Conservation (phyloP, 1,284 basidiomycete species). For the Hypsizygus ulmarius region DNA sequence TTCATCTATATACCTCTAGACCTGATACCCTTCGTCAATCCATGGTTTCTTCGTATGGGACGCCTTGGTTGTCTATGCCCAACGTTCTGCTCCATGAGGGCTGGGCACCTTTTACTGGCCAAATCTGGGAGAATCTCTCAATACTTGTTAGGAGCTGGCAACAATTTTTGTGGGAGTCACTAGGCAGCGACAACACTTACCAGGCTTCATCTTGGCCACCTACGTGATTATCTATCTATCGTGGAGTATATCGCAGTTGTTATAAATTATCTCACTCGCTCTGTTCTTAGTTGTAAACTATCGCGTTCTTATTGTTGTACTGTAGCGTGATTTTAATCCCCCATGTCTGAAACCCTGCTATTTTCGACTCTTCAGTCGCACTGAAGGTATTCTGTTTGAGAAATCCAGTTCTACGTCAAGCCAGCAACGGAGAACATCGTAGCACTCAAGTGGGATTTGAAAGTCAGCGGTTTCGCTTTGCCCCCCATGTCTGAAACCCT, state of each 20-base stretch:
- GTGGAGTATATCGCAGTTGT: slow-evolving; percentile 5
- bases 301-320: neutral
- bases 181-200: slow-evolving; percentile 23
- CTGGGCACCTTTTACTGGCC: slow-evolving; percentile 19
- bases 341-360: slow-evolving; percentile 30
- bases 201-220: slow-evolving; percentile 31
- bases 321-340: neutral
- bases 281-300: no score
- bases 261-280: neutral
- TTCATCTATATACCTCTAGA: slow-evolving; percentile 52
- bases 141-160: slow-evolving; percentile 24
- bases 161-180: slow-evolving; percentile 30
- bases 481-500: slow-evolving; percentile 25
- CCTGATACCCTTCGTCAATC: slow-evolving; percentile 40
- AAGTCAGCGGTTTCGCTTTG: neutral
- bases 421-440: no score
- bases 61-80: slow-evolving; percentile 21
- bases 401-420: no score
- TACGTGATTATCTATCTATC: slow-evolving; percentile 25
- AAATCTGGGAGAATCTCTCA: slow-evolving; percentile 24
- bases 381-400: slow-evolving; percentile 34
- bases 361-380: slow-evolving; percentile 41
- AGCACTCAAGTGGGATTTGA: neutral
- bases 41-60: slow-evolving; percentile 23
- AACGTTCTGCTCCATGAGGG: slow-evolving; percentile 19